These are phyloP conservation scores for Phalaenopsis equestris DNA, from an alignment of 106 monocot genomes.

Conservation along the genomic window DNA sequence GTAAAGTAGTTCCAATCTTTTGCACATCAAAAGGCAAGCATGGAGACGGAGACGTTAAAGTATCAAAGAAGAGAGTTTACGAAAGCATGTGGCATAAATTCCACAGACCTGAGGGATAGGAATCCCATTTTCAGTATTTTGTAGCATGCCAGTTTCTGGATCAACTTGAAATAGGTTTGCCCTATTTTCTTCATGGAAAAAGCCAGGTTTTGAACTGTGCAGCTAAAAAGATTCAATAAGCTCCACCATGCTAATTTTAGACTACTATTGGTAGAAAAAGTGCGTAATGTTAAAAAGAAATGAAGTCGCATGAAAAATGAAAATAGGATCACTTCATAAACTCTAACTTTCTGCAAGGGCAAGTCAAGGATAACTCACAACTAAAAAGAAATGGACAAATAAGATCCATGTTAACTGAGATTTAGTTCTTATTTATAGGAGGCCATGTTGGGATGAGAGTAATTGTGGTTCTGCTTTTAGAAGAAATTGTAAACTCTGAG, in stretches of 20 bases:
- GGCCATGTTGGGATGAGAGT: no score
- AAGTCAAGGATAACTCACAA: no score
- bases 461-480: no score
- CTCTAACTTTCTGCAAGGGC: no score
- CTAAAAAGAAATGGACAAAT: no score
- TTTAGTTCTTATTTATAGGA: no score
- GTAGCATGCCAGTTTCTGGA: slow-evolving; percentile 69
- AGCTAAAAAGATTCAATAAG: background rate
- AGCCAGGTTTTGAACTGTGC: slow-evolving; percentile 74
- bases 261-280: background rate
- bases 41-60: background rate
- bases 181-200: slow-evolving; percentile 89
- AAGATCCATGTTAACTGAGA: no score
- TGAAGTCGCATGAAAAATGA: background rate
- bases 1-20: slow-evolving; percentile 66
- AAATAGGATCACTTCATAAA: no score
- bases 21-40: slow-evolving; percentile 6
- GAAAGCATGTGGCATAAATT: slow-evolving; percentile 1
- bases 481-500: no score
- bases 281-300: background rate
- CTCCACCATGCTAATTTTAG: background rate
- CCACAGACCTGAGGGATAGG: slow-evolving; percentile 63
- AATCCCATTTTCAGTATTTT: slow-evolving; percentile 60
- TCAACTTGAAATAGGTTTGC: slow-evolving; percentile 71
- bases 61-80: background rate